phyloP scores from a whole-genome alignment of 768 basidiomycete genomes.

The Naematelia aurantialba region DNA sequence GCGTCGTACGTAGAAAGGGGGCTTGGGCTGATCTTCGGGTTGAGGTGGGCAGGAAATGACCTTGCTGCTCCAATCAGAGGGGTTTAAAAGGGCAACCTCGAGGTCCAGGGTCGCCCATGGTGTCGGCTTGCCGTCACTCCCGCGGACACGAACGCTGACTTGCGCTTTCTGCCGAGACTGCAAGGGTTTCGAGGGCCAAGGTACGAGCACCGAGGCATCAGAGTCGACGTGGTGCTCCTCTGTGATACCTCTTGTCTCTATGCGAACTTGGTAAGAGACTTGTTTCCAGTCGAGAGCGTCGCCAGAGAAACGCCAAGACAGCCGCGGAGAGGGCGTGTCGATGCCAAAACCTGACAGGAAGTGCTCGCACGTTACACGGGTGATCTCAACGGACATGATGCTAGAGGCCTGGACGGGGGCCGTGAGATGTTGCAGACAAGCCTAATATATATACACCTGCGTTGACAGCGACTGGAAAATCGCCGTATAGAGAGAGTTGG shows the following conservation, averaged over 20 bases:
- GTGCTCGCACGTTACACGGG: constrained; percentile 1
- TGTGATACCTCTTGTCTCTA: constrained; percentile 3
- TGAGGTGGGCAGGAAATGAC: constrained; percentile 7
- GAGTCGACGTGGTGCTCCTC: constrained; percentile 10
- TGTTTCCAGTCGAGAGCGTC: constrained; percentile 26
- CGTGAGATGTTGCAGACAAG: no score
- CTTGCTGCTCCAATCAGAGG: constrained; percentile 24
- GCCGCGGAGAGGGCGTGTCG: constrained; percentile 11
- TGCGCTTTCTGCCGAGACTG: constrained; percentile 22
- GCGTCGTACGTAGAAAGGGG: constrained; percentile 28
- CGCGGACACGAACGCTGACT: constrained; percentile 15
- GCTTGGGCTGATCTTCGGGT: constrained; percentile 11
- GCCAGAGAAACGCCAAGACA: constrained; percentile 33
- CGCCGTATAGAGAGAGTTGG: no score
- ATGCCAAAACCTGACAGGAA: constrained; percentile 14
- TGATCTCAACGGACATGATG: neutral
- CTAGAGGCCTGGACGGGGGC: neutral
- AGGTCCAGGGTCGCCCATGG: constrained; percentile 10
- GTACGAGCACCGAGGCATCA: constrained; percentile 16
- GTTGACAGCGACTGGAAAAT: no score
- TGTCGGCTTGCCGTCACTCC: neutral
- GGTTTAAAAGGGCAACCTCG: constrained; percentile 28
- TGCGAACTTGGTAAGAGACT: constrained; percentile 22
- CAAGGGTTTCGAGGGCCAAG: constrained; percentile 26
- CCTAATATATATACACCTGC: no score